Evolutionary conservation across 106 monocot genomes (phyloP).

Genomic region (Cymbidium sinense): DNA sequence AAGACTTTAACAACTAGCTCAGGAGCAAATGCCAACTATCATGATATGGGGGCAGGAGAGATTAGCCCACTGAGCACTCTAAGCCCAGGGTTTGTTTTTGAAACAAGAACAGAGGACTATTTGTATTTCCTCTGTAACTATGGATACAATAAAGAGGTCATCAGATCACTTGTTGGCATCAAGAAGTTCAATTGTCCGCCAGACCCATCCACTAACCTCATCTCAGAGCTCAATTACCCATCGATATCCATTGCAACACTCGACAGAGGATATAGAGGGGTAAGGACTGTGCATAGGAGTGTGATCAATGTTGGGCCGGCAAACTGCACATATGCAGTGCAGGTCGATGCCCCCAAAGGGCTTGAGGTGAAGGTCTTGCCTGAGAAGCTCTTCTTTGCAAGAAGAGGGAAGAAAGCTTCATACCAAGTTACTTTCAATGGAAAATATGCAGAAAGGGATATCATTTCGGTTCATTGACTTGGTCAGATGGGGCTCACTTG

Average conservation of each 20-base stretch:
- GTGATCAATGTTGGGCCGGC: slow-evolving; percentile 68
- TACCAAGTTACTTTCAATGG: slow-evolving; percentile 59
- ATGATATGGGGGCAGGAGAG: slow-evolving; percentile 87
- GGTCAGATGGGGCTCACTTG: slow-evolving; percentile 71
- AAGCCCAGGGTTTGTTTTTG: slow-evolving; percentile 82
- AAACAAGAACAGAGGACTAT: slow-evolving; percentile 64
- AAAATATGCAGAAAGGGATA: slow-evolving; percentile 52
- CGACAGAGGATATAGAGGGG: slow-evolving; percentile 3
- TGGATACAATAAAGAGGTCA: slow-evolving; percentile 66
- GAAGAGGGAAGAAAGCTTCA: slow-evolving; percentile 34
- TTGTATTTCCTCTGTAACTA: slow-evolving; percentile 76
- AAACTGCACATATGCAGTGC: slow-evolving; percentile 48
- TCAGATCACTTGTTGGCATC: slow-evolving; percentile 41
- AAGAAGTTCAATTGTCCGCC: slow-evolving; percentile 59
- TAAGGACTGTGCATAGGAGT: slow-evolving; percentile 36
- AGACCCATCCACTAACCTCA: slow-evolving; percentile 40
- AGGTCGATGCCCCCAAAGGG: slow-evolving; percentile 46
- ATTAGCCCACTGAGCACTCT: slow-evolving; percentile 73
- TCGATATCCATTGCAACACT: slow-evolving; percentile 64
- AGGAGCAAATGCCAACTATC: slow-evolving; percentile 51
- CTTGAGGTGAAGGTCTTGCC: slow-evolving; percentile 53
- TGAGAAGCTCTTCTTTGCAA: slow-evolving; percentile 43
- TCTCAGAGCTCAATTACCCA: slow-evolving; percentile 82
- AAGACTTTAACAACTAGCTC: slow-evolving; percentile 38
- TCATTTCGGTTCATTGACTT: slow-evolving; percentile 47